Evolutionary conservation across 331 rosid species (phyloP).

Genomic region (Rhamnella rubrinervis): DNA sequence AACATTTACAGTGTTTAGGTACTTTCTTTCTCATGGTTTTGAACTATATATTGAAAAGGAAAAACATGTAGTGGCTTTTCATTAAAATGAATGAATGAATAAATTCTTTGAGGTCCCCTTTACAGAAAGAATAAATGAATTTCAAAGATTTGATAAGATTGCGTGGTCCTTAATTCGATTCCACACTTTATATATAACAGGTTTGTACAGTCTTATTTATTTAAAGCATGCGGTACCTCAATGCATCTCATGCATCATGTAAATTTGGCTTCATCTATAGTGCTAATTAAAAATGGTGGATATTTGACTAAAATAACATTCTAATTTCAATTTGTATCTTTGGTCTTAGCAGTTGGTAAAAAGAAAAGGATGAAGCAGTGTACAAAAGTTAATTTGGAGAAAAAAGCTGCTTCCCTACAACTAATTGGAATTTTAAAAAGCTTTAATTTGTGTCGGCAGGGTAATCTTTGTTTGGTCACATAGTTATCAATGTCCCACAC

Average conservation of each 20-base stretch:
- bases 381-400: too few species aligned
- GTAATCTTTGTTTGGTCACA: not conserved
- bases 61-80: not conserved
- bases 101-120: conserved; percentile 15
- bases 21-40: too few species aligned
- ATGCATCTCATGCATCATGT: not conserved
- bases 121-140: conserved; percentile 20
- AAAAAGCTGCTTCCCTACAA: too few species aligned
- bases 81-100: not conserved
- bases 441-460: conserved; percentile 11
- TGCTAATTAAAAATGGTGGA: too few species aligned
- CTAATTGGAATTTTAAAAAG: too few species aligned
- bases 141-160: conserved; percentile 34
- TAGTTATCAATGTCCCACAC: not conserved
- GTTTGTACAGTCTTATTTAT: conserved; percentile 4
- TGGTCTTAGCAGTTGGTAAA: too few species aligned
- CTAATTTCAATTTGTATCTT: too few species aligned
- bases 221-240: not conserved
- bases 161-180: conserved; percentile 27
- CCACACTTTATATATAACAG: conserved; percentile 1
- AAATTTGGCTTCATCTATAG: too few species aligned
- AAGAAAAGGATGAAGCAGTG: too few species aligned
- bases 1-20: too few species aligned
- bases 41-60: too few species aligned
- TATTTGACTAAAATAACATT: too few species aligned